Evolutionary conservation across 345 rosid genomes (phyloP).

Genomic region (Lepidium aucheri): DNA sequence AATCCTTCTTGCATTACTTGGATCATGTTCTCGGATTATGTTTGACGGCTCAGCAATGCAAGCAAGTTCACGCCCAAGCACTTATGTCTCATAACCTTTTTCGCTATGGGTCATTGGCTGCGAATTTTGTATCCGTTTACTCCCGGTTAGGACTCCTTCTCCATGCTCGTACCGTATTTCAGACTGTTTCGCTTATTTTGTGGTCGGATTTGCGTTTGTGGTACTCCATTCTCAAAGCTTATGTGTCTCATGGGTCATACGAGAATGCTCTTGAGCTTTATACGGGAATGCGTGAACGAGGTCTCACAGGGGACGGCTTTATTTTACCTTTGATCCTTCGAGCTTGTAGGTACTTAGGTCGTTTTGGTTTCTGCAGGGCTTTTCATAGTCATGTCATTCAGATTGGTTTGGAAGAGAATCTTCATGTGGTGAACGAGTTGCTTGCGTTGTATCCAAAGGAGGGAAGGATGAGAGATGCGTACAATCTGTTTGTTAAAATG

Average conservation of each 20-base stretch:
- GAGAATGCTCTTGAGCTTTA: constrained; percentile 40
- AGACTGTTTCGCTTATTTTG: constrained; percentile 22
- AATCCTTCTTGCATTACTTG: constrained; percentile 24
- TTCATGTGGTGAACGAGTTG: constrained; percentile 59
- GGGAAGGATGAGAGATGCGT: constrained; percentile 37
- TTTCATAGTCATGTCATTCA: constrained; percentile 47
- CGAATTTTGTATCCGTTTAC: constrained; percentile 44
- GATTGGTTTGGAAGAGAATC: constrained; percentile 34
- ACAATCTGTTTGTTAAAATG: constrained; percentile 54
- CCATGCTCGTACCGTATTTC: constrained; percentile 46
- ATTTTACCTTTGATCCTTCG: constrained; percentile 48
- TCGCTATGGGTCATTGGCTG: constrained; percentile 45
- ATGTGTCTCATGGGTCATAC: constrained; percentile 36
- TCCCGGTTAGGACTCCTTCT: constrained; percentile 34
- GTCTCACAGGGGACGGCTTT: constrained; percentile 50
- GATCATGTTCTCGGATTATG: constrained; percentile 36
- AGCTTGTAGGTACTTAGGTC: constrained; percentile 34
- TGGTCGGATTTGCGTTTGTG: constrained; percentile 40
- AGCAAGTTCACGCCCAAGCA: constrained; percentile 38
- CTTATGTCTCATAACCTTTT: constrained; percentile 23
- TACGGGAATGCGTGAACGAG: constrained; percentile 37
- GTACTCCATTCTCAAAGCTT: constrained; percentile 47
- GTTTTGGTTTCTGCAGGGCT: constrained; percentile 24
- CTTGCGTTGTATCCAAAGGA: constrained; percentile 43
- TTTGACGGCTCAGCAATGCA: constrained; percentile 25